Base-by-base conservation (phyloP, 345 rosid species). In the Camelina laxa region DNA sequence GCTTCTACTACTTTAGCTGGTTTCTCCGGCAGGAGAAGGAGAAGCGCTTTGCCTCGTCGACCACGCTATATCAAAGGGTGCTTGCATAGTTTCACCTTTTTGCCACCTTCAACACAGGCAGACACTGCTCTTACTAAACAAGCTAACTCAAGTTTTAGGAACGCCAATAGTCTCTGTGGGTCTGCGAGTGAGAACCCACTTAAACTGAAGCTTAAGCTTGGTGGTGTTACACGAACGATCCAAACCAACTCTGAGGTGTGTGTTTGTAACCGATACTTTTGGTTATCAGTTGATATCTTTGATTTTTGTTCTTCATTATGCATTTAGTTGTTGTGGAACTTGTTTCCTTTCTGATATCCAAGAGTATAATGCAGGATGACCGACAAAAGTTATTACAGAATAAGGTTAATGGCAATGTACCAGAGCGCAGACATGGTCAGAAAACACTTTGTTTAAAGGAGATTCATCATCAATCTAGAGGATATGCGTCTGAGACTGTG, bases 161-260 rank as follows among this genome's bases (percentile, higher is more conserved):
- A 48, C 17, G n/a, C 21, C 54, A 82, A 76, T 47, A 12, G 67
- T 10, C 61, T 45, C 17, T 72, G 48, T 67, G 75, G 69, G 67
- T 73, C 71, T 31, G 83, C 67, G n/a, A 79, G 45, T 77, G 90
- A 84, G 55, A 90, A 80, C 72, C 80, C 82, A 60, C 80, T 85
- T 63, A 90, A 87, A 74, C 82, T 88, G 35, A 90, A 85, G 85
- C 82, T 85, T 65, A 90, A 84, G 81, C 82, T 88, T 61, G 86
- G 88, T 67, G 87, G 88, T 73, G 83, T 80, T 60, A 75, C 84
- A 7, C 89, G 75, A 65, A 83, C 84, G 9, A 69, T 90, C 59
- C 86, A 83, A 27, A 74, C 91, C 45, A 80, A 77, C 44, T 82
- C 89, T 13, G 57, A 72, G 3, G 17, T 74, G 12, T 73, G 69